Percentiles rank a stretch among this genome's conserved stretches.
These are phyloP conservation scores for Dothistroma septosporum DNA, from an alignment of 2,329 filamentous ascomycete species.

Conservation along the genomic window DNA sequence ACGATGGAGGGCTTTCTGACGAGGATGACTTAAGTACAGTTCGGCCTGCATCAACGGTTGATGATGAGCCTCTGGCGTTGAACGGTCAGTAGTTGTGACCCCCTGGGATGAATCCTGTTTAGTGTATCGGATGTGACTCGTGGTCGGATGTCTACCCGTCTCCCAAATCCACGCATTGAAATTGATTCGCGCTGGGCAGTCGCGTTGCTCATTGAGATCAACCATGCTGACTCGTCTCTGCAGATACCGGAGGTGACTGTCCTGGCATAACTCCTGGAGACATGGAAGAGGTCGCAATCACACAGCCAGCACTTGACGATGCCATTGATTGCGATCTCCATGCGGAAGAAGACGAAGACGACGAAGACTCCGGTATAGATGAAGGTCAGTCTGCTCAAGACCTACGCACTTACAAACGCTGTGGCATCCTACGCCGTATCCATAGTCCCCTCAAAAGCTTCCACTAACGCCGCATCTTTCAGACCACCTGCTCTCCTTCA, in stretches of 20 bases:
- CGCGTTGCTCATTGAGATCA: background rate
- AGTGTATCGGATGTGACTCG: background rate
- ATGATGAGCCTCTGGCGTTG: constrained; percentile 16
- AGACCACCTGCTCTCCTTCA: constrained; percentile 75
- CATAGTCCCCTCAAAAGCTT: background rate
- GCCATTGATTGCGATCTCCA: constrained; percentile 68
- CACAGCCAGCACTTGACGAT: constrained; percentile 79
- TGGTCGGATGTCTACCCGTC: background rate
- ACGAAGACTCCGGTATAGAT: constrained; percentile 65
- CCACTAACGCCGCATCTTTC: background rate
- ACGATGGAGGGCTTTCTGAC: constrained; percentile 54
- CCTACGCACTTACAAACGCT: background rate
- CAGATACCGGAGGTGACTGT: constrained; percentile 58
- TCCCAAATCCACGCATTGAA: background rate
- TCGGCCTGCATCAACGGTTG: constrained; percentile 27
- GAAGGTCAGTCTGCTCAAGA: constrained; percentile 38
- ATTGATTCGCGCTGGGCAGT: background rate
- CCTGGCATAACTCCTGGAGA: constrained; percentile 71
- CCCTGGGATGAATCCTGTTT: background rate
- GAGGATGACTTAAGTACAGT: constrained; percentile 49
- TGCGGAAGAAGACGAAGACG: constrained; percentile 72
- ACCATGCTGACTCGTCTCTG: background rate
- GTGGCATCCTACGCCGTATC: background rate
- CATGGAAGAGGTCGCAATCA: constrained; percentile 74
- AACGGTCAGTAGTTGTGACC: constrained; percentile 2